Base-by-base conservation (phyloP, 257 asterid genomes). In the Ligustrum vulgare region DNA sequence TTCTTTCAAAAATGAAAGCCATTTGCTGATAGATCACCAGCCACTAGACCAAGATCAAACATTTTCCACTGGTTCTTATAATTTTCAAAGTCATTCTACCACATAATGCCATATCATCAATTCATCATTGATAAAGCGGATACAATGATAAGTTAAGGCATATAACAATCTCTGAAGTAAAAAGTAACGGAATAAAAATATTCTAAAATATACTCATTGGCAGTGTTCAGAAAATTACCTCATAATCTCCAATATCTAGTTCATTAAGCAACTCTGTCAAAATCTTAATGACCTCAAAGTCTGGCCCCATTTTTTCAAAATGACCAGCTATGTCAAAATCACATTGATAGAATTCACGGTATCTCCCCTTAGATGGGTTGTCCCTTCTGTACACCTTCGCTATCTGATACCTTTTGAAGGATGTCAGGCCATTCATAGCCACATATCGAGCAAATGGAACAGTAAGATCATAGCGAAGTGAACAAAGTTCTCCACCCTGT, bases 401-500 rank as follows among this genome's bases (percentile, higher is more conserved):
- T 76, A 93, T 95, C 84, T 95, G 99, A 80, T 88, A 95, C 82
- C 99, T 85, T 84, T 95, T 95, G 85, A 95, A 90, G 65, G 98
- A 93, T 31, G 93, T 82, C 75, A 91, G 84, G 72, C 97, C 92
- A 84, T 93, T 91, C 96, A 91, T 90, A 73, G 97, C 98, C 75
- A 93, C 97, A 75, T 70, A 87, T 78, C 99, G 87, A 72, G 98
- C 97, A 62, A 95, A 89, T 37, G 99, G 99, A 58, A 95, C 99
- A 0, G 97, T 95, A 80, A 95, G 83, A 80, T 95, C 99, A 89
- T 95, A 95, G 64, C 99, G 96, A 62, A 95, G 97, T 20, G 98
- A 95, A 75, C 93, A 91, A 37, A 95, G 97, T 80, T 95, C 99
- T 69, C 99, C 99, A 81, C 99, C 99, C 99, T 95, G 93, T 77